A percentile compares a stretch with the other conserved stretches of the same genome.
Conservation (phyloP, 345 rosid species). For the Carallia pectinifolia region DNA sequence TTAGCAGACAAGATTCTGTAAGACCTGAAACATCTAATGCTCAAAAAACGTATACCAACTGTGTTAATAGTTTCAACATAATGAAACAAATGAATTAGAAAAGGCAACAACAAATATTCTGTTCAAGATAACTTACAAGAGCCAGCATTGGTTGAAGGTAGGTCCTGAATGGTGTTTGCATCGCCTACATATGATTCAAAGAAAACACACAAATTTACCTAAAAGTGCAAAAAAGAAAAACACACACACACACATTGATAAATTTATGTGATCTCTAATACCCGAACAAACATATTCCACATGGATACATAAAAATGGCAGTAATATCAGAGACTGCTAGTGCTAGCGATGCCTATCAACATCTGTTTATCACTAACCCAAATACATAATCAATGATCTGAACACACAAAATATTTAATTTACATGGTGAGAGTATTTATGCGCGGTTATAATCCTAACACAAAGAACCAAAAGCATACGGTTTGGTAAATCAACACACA, state of each 20-base stretch:
- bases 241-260: neutral
- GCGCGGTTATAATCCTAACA: too few relatives aligned
- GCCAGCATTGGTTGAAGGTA: constrained; percentile 89
- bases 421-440: too few relatives aligned
- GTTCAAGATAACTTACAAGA: constrained; percentile 54
- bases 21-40: too few relatives aligned
- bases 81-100: neutral
- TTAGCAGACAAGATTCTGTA: too few relatives aligned
- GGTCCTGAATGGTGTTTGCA: constrained; percentile 90
- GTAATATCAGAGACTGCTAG: neutral
- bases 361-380: too few relatives aligned
- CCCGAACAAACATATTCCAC: neutral
- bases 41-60: neutral
- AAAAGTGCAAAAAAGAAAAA: neutral
- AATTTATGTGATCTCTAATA: neutral
- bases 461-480: too few relatives aligned
- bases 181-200: constrained; percentile 37
- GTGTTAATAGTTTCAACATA: neutral
- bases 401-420: too few relatives aligned
- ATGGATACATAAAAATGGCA: neutral
- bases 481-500: too few relatives aligned
- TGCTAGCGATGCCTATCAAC: too few relatives aligned
- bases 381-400: too few relatives aligned
- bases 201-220: too few relatives aligned
- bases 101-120: neutral